Evolutionary conservation across 108 stramenopile genomes (phyloP), one percentile per base, ranked within the genome.

Genomic region (Poteriospumella lacustris): DNA sequence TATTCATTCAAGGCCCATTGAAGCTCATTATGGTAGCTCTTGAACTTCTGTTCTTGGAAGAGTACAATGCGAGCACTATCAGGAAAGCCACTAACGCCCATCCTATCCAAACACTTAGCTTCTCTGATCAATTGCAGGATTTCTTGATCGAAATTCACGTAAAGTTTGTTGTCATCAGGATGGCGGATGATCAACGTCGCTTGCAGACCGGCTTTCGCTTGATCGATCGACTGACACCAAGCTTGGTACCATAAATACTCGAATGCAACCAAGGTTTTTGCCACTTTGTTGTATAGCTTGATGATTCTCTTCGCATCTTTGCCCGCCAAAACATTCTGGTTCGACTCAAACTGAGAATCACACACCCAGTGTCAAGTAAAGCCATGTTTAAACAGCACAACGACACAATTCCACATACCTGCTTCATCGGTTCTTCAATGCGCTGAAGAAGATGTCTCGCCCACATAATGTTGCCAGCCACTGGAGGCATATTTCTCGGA

Each of bases 191-290:
- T 91, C 36, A 94, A 91, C 12, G 94, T 94, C 15, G 94, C 94
- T 83, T 92, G 92, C 40, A 94, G 87, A 9, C 94, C 94, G 36
- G 91, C 89, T 86, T 92, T 93, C 60, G 94, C 92, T 58, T 90
- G 85, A 34, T 92, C 92, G 42, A 93, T 91, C 36, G 86, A 86
- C 72, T 91, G 89, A 2, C 89, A 86, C 94, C 94, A 94, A 44
- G 94, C 92, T 85, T 94, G 92, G 68, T 91, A 91, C 94, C 92
- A 94, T 5, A 90, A 89, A 76, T 92, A 92, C 82, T 94, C 94
- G 75, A 92, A 94, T 28, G 89, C 89, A 24, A 94, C 92, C 39
- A 94, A 85, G 31, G 92, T 92, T 12, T 90, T 82, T 40, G 94
- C 94, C 28, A 94, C 86, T 81, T 92, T 92, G 87, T 94, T 94